Conservation (phyloP, 1,139 yeast genomes). For the Yamadazyma songkhlaensis region DNA sequence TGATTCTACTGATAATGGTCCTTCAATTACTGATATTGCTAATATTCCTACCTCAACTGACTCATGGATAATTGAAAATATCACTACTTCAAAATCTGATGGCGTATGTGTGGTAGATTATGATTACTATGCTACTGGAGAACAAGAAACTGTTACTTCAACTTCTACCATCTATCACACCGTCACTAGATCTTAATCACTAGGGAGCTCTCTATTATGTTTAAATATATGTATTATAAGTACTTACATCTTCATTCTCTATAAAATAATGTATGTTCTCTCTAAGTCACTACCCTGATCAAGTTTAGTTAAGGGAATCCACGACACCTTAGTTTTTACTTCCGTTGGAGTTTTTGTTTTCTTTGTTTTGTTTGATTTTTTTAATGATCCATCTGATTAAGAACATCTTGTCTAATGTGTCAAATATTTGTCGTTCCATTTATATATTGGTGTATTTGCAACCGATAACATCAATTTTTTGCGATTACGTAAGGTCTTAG, state of each 20-base stretch:
- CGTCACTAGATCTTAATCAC: conserved; percentile 22
- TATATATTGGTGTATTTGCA: no score
- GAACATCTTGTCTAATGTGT: no score
- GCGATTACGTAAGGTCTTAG: no score
- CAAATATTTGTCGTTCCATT: no score
- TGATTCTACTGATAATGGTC: conserved; percentile 18
- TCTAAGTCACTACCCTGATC: no score
- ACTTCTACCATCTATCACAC: conserved; percentile 40
- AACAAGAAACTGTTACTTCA: conserved; percentile 31
- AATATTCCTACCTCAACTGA: conserved; percentile 34
- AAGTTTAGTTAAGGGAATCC: no score
- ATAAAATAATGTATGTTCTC: no score
- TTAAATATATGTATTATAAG: conserved; percentile 6
- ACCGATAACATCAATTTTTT: no score
- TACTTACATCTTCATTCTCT: neutral
- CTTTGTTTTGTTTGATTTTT: no score
- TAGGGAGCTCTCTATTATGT: conserved; percentile 6
- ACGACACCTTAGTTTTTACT: no score
- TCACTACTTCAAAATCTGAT: conserved; percentile 31
- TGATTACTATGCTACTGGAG: conserved; percentile 38
- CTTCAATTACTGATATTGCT: conserved; percentile 29
- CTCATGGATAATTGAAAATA: conserved; percentile 38
- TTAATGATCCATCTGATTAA: no score
- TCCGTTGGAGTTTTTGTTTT: no score
- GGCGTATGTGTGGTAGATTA: conserved; percentile 42